A percentile compares a stretch with the other conserved stretches of the same genome.
Evolutionary conservation across 257 asterid species (phyloP).

Genomic region (Catharanthus roseus): DNA sequence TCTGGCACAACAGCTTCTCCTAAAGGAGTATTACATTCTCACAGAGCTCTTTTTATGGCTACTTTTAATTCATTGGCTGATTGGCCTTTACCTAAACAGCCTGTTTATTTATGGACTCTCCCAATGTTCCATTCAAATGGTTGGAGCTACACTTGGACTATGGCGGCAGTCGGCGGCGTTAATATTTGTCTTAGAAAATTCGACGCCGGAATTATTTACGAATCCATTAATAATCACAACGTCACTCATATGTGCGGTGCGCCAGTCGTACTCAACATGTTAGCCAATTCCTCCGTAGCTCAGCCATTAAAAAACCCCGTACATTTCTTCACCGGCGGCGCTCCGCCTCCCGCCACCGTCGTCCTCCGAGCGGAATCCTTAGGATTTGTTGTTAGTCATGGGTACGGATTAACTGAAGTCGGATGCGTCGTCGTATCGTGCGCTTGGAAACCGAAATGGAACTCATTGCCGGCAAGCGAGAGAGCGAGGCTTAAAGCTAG

Average conservation of each 20-base stretch:
- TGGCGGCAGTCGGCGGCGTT: constrained; percentile 82
- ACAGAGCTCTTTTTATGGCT: constrained; percentile 45
- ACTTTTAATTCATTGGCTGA: constrained; percentile 47
- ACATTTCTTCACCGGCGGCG: constrained; percentile 51
- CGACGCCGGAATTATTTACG: constrained; percentile 41
- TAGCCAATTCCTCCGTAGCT: constrained; percentile 28
- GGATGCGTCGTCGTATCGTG: constrained; percentile 62
- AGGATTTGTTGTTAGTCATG: constrained; percentile 60
- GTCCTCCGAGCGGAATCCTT: constrained; percentile 49
- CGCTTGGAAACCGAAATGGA: constrained; percentile 68
- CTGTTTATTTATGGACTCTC: constrained; percentile 72
- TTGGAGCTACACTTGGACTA: constrained; percentile 93
- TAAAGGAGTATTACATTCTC: constrained; percentile 73
- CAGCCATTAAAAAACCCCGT: constrained; percentile 34
- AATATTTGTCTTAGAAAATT: constrained; percentile 59
- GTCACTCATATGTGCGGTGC: constrained; percentile 94
- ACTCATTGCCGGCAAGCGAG: constrained; percentile 41
- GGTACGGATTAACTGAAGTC: constrained; percentile 73
- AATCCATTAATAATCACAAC: constrained; percentile 23
- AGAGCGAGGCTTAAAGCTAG: constrained; percentile 57
- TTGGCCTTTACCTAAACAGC: constrained; percentile 61
- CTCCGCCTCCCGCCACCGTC: constrained; percentile 71
- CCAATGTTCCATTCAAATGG: constrained; percentile 92
- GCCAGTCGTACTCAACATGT: constrained; percentile 64
- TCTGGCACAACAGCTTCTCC: constrained; percentile 87